These are phyloP conservation scores for Solanum chacoense DNA, from an alignment of 305 asterid genomes.

Conservation along the genomic window DNA sequence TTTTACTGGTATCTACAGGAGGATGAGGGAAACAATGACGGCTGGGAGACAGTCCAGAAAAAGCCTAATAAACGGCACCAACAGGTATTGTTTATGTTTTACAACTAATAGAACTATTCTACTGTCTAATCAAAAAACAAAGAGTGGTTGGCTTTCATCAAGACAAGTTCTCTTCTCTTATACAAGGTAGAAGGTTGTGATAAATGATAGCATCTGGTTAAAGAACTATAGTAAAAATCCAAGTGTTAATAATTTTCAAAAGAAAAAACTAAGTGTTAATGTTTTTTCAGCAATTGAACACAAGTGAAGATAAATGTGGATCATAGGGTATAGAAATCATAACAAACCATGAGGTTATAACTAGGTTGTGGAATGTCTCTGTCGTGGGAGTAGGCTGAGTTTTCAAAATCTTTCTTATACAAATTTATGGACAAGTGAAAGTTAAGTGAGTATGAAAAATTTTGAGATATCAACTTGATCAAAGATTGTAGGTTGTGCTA, in stretches of 20 bases:
- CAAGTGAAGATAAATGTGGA: not conserved
- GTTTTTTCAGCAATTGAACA: not conserved
- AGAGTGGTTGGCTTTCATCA: not conserved
- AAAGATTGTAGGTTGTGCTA: not conserved
- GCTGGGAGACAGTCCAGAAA: slow-evolving; percentile 73
- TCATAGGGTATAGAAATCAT: not conserved
- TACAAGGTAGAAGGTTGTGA: not conserved
- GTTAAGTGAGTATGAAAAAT: not conserved
- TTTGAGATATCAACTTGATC: not conserved
- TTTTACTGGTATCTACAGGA: slow-evolving; percentile 31
- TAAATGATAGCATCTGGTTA: not conserved
- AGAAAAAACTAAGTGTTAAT: not conserved
- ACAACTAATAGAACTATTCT: not conserved
- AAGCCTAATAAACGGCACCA: slow-evolving; percentile 40
- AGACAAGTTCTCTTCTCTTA: not conserved
- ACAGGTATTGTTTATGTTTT: slow-evolving; percentile 26
- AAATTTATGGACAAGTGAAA: not conserved
- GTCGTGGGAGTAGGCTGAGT: fast-evolving
- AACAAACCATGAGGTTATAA: not conserved
- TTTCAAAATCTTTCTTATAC: not conserved
- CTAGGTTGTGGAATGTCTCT: not conserved
- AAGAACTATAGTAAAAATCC: not conserved
- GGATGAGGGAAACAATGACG: slow-evolving; percentile 32
- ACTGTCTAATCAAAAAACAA: not conserved
- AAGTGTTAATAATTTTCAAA: too few species aligned